These are phyloP conservation scores for Peronosclerospora sorghi DNA, from an alignment of 352 stramenopile species.

Conservation along the genomic window DNA sequence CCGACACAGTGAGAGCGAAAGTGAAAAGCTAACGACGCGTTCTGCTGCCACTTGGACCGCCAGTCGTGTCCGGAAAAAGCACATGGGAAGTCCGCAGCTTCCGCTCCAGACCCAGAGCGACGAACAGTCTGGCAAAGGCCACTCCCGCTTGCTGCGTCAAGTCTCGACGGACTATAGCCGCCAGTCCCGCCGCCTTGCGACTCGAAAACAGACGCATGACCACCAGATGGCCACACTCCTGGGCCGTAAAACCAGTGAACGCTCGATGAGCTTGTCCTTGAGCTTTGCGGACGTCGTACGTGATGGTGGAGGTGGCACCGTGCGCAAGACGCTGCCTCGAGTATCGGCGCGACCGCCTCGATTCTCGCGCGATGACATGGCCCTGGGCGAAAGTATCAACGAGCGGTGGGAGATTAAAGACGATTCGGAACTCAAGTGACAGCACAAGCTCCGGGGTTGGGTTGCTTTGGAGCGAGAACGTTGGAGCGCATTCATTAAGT, in stretches of 20 bases:
- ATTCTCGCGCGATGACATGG: constrained; percentile 46
- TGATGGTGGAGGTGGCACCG: constrained; percentile 28
- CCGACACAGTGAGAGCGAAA: constrained; percentile 60
- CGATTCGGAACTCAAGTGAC: constrained; percentile 53
- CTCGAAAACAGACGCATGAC: constrained; percentile 8
- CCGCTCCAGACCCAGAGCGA: constrained; percentile 14
- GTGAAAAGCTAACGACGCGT: constrained; percentile 50
- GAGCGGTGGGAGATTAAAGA: constrained; percentile 66
- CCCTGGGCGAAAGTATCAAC: constrained; percentile 47
- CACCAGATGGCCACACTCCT: constrained; percentile 16
- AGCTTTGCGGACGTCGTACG: constrained; percentile 82
- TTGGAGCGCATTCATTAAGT: constrained; percentile 42
- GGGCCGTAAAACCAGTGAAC: constrained; percentile 50
- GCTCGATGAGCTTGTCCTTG: constrained; percentile 80
- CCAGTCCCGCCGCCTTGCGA: constrained; percentile 13
- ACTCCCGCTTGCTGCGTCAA: constrained; percentile 7
- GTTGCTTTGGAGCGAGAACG: too few species aligned
- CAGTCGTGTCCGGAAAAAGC: constrained; percentile 27
- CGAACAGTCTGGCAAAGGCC: constrained; percentile 8
- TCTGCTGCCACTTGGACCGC: constrained; percentile 35
- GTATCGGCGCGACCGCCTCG: constrained; percentile 24
- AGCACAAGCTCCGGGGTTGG: too few species aligned
- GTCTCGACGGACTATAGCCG: constrained; percentile 6
- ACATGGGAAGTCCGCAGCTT: constrained; percentile 35
- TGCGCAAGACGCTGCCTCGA: constrained; percentile 33